Base-by-base conservation (phyloP, 2,329 filamentous ascomycete species). In the Fusarium sp. region DNA sequence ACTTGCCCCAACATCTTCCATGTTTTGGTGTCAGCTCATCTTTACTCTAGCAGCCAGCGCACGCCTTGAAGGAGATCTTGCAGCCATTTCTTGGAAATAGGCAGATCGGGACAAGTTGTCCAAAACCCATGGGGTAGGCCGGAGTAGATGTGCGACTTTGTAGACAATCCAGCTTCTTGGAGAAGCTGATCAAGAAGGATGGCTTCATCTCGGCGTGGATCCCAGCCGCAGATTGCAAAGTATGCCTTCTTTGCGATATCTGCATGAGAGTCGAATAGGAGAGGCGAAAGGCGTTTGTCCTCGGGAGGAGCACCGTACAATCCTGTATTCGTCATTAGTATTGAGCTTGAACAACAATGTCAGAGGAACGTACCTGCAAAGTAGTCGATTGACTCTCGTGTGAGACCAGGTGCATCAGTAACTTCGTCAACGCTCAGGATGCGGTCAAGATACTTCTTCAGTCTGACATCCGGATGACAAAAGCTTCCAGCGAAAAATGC, bases 161-260 rank as follows among this genome's bases (percentile, higher is more conserved):
- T 76, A 31, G 77, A 72, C 6, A 81, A 69, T 3, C 76, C 75
- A 10, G 73, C 79, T 57, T 72, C 63, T 13, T 69, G 70, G 18
- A 83, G 72, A 38, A 77, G 69, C 20, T 80, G 69, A 63, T 84
- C 83, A 42, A 84, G 82, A 8, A 86, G 69, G 33, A 86, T 75
- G 4, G 80, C 83, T 65, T 86, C 84, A 44, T 86, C 84, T 20
- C 84, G 76, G 48, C 84, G 68, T 1, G 84, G 83, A 73, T 86
- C 84, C 64, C 81, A 72, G 0, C 84, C 84, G 31, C 80, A 83
- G 20, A 86, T 79, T 66, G 84, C 80, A 68, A 86, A 84, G 60
- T 80, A 82, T 0, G 81, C 80, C 59, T 76, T 78, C 9, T 70
- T 54, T 7, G 76, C 74, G 33, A 79, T 72, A 20, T 63, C 47